Percentiles rank a stretch among this genome's conserved stretches.
These are phyloP conservation scores for Streptanthus diversifolius DNA, from an alignment of 345 rosid species.

Conservation along the genomic window DNA sequence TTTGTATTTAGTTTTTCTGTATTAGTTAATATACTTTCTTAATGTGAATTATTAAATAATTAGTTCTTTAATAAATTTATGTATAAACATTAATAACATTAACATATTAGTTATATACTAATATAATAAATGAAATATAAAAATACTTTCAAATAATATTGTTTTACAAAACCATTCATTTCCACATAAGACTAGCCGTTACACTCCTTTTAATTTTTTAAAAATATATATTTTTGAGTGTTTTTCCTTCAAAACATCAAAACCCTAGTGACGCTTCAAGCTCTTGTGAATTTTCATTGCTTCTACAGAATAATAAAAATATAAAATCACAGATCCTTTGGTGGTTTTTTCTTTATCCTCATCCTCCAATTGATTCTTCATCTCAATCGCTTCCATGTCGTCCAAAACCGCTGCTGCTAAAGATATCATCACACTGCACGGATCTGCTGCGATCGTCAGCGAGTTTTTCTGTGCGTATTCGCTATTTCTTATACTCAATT, in stretches of 20 bases:
- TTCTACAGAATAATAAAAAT: not conserved
- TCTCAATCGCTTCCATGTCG: conserved; percentile 43
- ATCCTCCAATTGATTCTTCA: too few species aligned
- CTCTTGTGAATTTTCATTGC: not conserved
- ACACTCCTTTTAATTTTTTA: conserved; percentile 3
- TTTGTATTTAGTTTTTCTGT: not conserved
- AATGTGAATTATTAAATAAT: not conserved
- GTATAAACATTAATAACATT: not conserved
- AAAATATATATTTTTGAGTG: too few species aligned
- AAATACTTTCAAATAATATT: too few species aligned
- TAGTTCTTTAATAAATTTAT: not conserved
- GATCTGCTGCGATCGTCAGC: conserved; percentile 96
- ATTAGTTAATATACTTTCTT: not conserved
- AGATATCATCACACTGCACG: conserved; percentile 94
- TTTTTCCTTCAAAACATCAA: not conserved
- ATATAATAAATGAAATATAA: too few species aligned
- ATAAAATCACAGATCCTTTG: not conserved
- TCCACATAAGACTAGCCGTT: conserved; percentile 30
- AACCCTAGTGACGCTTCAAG: not conserved
- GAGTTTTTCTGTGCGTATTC: conserved; percentile 73
- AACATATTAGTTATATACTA: not conserved
- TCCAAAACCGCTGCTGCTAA: conserved; percentile 71
- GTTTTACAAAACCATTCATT: too few species aligned
- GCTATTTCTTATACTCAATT: not conserved
- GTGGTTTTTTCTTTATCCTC: too few species aligned